phyloP scores from a whole-genome alignment of 2,329 filamentous ascomycete genomes.

The Ophiostoma ulmi region DNA sequence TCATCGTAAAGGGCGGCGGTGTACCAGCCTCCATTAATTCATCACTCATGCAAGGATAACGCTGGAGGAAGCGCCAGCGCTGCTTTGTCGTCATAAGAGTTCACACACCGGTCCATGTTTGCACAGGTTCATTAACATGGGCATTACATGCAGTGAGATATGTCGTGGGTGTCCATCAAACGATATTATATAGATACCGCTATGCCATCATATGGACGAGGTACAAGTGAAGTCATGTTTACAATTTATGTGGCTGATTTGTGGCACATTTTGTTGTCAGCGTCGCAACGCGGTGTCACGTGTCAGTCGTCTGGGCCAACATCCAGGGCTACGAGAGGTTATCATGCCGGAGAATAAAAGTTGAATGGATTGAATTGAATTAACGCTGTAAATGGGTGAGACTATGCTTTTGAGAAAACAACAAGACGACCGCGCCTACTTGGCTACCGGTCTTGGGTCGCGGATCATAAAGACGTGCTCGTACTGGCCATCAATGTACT shows the following conservation, averaged over 20 bases:
- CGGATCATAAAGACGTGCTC: constrained; percentile 37
- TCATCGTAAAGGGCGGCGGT: not conserved
- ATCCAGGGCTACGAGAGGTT: too few relatives aligned
- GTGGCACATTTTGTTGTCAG: too few relatives aligned
- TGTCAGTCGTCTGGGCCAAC: too few relatives aligned
- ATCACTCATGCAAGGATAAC: constrained; percentile 16
- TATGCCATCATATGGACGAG: too few relatives aligned
- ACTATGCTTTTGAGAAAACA: not conserved
- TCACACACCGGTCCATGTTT: constrained; percentile 14
- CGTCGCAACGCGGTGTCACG: too few relatives aligned
- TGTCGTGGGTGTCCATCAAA: not conserved
- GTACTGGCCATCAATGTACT: constrained; percentile 35
- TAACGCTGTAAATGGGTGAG: not conserved
- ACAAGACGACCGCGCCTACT: not conserved
- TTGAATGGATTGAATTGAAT: not conserved
- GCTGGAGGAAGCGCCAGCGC: constrained; percentile 12
- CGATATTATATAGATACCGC: not conserved
- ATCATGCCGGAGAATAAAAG: not conserved
- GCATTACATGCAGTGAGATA: not conserved
- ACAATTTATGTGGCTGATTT: too few relatives aligned
- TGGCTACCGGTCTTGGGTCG: constrained; percentile 7
- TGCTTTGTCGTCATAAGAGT: constrained; percentile 3
- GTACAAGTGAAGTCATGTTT: too few relatives aligned
- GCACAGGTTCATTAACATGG: not conserved
- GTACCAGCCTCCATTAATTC: constrained; percentile 16